A percentile compares a stretch with the other conserved stretches of the same genome.
phyloP scores from a whole-genome alignment of 2,329 filamentous ascomycete species.

The Leptographium radiaticola region DNA sequence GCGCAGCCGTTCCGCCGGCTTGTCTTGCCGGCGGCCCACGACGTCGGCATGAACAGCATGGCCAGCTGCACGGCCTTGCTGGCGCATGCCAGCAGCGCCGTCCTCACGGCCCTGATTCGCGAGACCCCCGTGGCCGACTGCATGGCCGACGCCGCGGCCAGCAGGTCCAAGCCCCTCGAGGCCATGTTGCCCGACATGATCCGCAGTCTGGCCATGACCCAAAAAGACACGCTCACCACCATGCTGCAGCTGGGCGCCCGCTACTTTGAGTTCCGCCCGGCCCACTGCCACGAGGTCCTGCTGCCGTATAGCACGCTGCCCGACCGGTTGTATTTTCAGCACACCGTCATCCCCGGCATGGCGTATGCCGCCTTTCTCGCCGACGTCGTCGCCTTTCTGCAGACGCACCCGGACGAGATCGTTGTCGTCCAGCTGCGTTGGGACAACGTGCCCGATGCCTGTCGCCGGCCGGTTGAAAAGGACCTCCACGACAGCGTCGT shows the following conservation, averaged over 20 bases:
- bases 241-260: constrained; percentile 33
- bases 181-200: constrained; percentile 28
- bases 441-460: constrained; percentile 35
- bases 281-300: constrained; percentile 29
- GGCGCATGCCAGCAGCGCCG: constrained; percentile 20
- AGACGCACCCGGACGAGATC: constrained; percentile 28
- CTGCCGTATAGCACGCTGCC: constrained; percentile 22
- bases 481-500: constrained; percentile 26
- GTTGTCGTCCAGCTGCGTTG: constrained; percentile 35
- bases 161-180: constrained; percentile 15
- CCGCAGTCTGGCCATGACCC: constrained; percentile 33
- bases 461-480: constrained; percentile 25
- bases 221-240: constrained; percentile 31
- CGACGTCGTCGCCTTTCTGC: constrained; percentile 27
- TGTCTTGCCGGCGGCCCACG: constrained; percentile 32
- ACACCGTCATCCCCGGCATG: constrained; percentile 37
- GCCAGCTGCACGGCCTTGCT: constrained; percentile 25
- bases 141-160: constrained; percentile 16
- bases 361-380: constrained; percentile 28
- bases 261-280: constrained; percentile 40
- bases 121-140: constrained; percentile 13
- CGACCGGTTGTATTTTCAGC: constrained; percentile 35
- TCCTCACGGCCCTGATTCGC: constrained; percentile 15
- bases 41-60: constrained; percentile 40
- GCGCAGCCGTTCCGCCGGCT: constrained; percentile 27